phyloP scores from a whole-genome alignment of 2,329 filamentous ascomycete species.

The Diaporthe australafricana region DNA sequence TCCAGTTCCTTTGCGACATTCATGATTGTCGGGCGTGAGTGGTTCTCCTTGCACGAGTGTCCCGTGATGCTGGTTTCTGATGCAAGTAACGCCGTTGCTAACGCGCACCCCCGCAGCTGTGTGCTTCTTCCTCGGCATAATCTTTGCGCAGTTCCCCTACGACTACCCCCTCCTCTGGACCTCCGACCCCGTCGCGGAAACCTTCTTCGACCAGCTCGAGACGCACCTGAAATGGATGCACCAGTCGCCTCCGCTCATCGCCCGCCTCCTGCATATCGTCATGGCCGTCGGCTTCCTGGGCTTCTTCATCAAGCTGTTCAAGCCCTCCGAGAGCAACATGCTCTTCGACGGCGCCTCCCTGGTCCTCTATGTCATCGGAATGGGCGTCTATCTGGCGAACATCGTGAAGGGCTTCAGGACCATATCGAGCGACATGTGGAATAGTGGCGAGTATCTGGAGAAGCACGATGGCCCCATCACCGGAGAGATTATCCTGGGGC shows the following conservation, averaged over 20 bases:
- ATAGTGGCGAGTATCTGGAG: constrained; percentile 52
- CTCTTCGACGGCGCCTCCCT: constrained; percentile 90
- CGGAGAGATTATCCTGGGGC: constrained; percentile 76
- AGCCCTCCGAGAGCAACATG: constrained; percentile 92
- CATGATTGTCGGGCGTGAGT: constrained; percentile 94
- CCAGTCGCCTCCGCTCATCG: constrained; percentile 90
- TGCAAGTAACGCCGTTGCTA: constrained; percentile 37
- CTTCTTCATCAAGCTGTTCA: constrained; percentile 95
- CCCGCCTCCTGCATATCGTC: constrained; percentile 93
- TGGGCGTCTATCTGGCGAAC: constrained; percentile 94
- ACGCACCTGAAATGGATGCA: constrained; percentile 91
- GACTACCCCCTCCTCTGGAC: constrained; percentile 92
- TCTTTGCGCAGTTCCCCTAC: constrained; percentile 97
- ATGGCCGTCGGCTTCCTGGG: constrained; percentile 88
- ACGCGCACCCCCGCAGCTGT: constrained; percentile 67
- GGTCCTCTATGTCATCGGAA: constrained; percentile 85
- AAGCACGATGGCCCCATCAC: constrained; percentile 56
- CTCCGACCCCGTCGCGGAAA: constrained; percentile 69
- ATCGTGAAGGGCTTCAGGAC: constrained; percentile 94
- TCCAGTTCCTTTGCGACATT: constrained; percentile 90
- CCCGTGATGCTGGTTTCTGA: constrained; percentile 20
- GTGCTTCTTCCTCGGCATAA: constrained; percentile 97
- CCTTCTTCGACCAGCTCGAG: constrained; percentile 88
- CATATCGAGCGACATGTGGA: constrained; percentile 78
- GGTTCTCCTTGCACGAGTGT: constrained; percentile 29